phyloP scores from a whole-genome alignment of 2,329 filamentous ascomycete genomes.

The Colletotrichum sp. region DNA sequence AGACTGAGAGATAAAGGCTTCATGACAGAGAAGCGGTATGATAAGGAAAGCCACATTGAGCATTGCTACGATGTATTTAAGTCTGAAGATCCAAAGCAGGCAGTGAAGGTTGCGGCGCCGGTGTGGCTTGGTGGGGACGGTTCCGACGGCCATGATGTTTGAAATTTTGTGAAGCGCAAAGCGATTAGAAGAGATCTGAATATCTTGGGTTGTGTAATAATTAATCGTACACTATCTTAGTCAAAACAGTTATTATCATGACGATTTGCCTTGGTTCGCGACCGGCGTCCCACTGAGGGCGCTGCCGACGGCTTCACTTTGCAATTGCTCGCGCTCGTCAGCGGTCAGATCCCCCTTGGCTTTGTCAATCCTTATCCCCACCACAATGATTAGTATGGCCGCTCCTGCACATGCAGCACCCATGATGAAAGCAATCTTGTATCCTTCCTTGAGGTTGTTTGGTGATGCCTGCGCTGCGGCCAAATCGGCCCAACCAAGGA shows the following conservation, averaged over 20 bases:
- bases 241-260: not conserved
- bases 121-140: not conserved
- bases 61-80: not conserved
- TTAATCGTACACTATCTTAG: not conserved
- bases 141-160: not conserved
- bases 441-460: constrained; percentile 56
- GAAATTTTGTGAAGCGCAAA: not conserved
- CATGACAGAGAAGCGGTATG: not conserved
- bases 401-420: constrained; percentile 59
- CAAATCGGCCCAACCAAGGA: constrained; percentile 73
- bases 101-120: not conserved
- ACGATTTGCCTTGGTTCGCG: not conserved
- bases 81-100: not conserved
- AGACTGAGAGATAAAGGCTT: not conserved
- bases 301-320: not conserved
- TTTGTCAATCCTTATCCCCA: constrained; percentile 39
- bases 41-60: not conserved
- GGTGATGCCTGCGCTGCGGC: constrained; percentile 46
- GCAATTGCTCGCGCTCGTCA: not conserved
- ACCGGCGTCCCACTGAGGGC: not conserved
- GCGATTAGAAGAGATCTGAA: not conserved
- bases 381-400: constrained; percentile 58
- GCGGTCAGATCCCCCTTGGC: not conserved
- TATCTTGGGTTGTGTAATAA: not conserved
- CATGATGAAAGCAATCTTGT: constrained; percentile 71